Evolutionary conservation across 495 filamentous ascomycete genomes (phyloP).

Genomic region (Coniosporium apollinis): DNA sequence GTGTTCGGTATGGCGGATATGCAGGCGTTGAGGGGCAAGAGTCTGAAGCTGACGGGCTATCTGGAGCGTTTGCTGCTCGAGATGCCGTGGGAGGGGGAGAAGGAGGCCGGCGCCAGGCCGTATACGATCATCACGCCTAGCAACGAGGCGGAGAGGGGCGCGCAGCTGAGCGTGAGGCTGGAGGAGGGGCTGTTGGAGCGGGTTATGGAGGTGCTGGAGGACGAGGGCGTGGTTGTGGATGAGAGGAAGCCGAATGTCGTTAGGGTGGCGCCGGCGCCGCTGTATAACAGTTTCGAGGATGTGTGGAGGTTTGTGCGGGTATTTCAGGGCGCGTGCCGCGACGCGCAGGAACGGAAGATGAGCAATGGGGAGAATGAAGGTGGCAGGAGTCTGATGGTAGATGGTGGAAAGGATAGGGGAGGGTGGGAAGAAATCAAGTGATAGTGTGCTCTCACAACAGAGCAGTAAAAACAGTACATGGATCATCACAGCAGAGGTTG

Average conservation of each 20-base stretch:
- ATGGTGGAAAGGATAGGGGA: conserved; percentile 10
- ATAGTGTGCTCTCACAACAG: no score
- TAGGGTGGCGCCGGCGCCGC: conserved; percentile 73
- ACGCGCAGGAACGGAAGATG: conserved; percentile 3
- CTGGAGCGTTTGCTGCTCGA: conserved; percentile 50
- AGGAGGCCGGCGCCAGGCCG: conserved; percentile 23
- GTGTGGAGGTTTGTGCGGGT: conserved; percentile 57
- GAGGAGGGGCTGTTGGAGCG: conserved; percentile 45
- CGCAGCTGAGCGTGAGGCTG: conserved; percentile 70
- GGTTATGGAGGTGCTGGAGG: conserved; percentile 52
- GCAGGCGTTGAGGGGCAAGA: conserved; percentile 52
- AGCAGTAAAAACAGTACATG: no score
- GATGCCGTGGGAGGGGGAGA: conserved; percentile 24
- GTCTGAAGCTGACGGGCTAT: conserved; percentile 58
- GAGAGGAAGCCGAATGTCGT: conserved; percentile 84
- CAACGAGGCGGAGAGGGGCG: conserved; percentile 54
- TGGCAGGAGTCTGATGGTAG: conserved; percentile 12
- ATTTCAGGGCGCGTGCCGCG: conserved; percentile 31
- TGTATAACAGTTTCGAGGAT: conserved; percentile 77
- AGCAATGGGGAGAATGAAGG: neutral
- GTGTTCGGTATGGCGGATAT: conserved; percentile 64
- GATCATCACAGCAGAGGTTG: no score
- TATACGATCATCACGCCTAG: conserved; percentile 72
- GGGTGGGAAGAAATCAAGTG: conserved; percentile 18
- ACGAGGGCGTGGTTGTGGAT: conserved; percentile 61